These are phyloP conservation scores for Serpula lacrymans DNA, from an alignment of 768 basidiomycete species.

Conservation along the genomic window DNA sequence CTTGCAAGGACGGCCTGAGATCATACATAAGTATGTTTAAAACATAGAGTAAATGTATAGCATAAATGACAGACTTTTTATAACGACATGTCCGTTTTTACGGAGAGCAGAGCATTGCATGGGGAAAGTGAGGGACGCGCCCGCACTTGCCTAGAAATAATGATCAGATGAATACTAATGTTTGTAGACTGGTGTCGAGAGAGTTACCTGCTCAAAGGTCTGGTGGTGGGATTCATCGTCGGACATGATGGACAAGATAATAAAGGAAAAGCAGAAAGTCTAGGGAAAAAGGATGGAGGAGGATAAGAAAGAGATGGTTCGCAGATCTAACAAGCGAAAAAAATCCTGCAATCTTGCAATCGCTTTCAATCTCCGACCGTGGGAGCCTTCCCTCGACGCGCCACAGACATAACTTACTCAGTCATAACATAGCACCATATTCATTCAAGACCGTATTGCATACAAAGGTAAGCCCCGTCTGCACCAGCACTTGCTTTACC, in stretches of 20 bases:
- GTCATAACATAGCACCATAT: no score
- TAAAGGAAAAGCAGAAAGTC: constrained; percentile 16
- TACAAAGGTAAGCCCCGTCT: background rate
- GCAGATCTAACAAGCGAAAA: constrained; percentile 3
- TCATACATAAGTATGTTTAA: background rate
- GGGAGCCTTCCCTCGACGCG: no score
- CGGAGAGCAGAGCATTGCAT: constrained; percentile 97
- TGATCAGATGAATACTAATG: constrained; percentile 15
- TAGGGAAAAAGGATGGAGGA: constrained; percentile 24
- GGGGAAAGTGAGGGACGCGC: constrained; percentile 77
- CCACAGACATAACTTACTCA: no score
- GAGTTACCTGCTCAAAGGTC: constrained; percentile 73
- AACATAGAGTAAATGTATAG: background rate
- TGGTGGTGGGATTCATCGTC: constrained; percentile 90
- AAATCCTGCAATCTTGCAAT: constrained; percentile 27
- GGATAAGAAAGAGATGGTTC: constrained; percentile 11
- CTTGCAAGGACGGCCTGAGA: constrained; percentile 88
- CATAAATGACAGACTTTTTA: constrained; percentile 59
- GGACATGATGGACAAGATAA: constrained; percentile 56
- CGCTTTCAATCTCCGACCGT: constrained; percentile 43
- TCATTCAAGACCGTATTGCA: constrained; percentile 5
- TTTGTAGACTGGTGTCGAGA: constrained; percentile 10
- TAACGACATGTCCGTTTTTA: constrained; percentile 91
- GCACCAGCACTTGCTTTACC: background rate
- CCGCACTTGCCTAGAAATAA: constrained; percentile 54